phyloP scores from a whole-genome alignment of 2,329 filamentous ascomycete genomes.

The Alternaria novae-zelandiae region DNA sequence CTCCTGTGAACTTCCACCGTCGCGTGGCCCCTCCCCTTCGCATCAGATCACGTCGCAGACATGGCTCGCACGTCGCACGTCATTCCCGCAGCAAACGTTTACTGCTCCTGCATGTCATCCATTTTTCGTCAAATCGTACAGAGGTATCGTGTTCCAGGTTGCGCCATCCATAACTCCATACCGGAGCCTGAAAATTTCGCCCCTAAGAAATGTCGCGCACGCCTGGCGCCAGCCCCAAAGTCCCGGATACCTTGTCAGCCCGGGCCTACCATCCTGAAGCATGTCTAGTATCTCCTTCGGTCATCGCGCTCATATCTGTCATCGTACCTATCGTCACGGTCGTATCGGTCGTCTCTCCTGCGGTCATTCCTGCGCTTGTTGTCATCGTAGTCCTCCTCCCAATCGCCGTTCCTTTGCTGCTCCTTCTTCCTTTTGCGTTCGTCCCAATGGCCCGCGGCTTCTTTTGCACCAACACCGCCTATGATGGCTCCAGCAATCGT shows the following conservation, averaged over 20 bases:
- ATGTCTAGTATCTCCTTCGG: background rate
- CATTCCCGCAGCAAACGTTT: conserved; percentile 10
- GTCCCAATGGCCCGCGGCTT: conserved; percentile 34
- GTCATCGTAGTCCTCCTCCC: conserved; percentile 16
- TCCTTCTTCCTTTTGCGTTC: conserved; percentile 12
- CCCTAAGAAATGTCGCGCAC: background rate
- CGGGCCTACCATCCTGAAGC: background rate
- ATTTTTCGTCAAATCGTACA: background rate
- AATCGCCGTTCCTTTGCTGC: conserved; percentile 5
- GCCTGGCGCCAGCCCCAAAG: background rate
- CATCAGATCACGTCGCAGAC: conserved; percentile 20
- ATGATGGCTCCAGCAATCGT: conserved; percentile 45
- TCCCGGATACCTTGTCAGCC: conserved; percentile 1
- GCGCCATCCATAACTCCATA: background rate
- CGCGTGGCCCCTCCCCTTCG: conserved; percentile 11
- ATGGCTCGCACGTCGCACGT: conserved; percentile 12
- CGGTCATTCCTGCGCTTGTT: background rate
- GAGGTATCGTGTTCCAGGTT: background rate
- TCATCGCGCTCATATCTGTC: conserved; percentile 1
- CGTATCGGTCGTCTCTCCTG: conserved; percentile 3
- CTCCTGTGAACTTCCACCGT: conserved; percentile 11
- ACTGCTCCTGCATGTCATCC: background rate
- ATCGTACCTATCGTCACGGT: conserved; percentile 10
- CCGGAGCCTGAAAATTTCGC: background rate
- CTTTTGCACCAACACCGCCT: conserved; percentile 41